Evolutionary conservation across 768 basidiomycete genomes (phyloP), one percentile per base, ranked within the genome.

Genomic region (Agaricus blazei): DNA sequence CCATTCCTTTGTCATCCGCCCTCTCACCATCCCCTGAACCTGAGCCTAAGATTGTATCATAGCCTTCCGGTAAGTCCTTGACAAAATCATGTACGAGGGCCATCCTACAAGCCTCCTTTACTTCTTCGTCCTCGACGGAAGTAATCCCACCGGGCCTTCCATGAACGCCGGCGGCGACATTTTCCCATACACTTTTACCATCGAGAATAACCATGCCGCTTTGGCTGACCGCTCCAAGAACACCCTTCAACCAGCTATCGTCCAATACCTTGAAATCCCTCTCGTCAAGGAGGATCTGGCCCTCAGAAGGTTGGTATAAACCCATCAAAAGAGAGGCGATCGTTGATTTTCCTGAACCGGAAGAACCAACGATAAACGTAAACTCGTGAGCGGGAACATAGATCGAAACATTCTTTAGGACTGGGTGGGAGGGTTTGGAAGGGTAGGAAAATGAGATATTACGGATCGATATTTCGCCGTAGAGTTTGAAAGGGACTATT

Each of bases 321-420:
- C 88, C 77, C 23, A 94, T 85, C 1, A 98, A 73, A 2, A 98
- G 77, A 1, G 88, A 79, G 0, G 90, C 88, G 59, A 96, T 79
- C 2, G 93, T 98, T 24, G 90, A 93, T 73, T 98, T 98, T 37
- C 96, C 94, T 2, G 84, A 91, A 8, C 96, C 95, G 4, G 93
- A 96, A 0, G 88, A 71, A 9, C 96, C 96, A 19, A 98, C 93
- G 61, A 98, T 81, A 52, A 93, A 95, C 2, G 97, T 92, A 27
- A 83, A 88, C 64, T 96, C 90, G 60, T 85, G 82, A 2, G 90
- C 82, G 1, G 74, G 72, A 61, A 98, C 74, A 58, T 76, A 77
- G 67, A 97, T 79, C 11, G 82, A 84, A 47, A 93, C 66, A 53
- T 83, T 74, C 24, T 75, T 66, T 50, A 98, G 78, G 15, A 94